Evolutionary conservation across 2,329 filamentous ascomycete genomes (phyloP), one percentile per base, ranked within the genome.

Genomic region (Zopfia rhizophila): DNA sequence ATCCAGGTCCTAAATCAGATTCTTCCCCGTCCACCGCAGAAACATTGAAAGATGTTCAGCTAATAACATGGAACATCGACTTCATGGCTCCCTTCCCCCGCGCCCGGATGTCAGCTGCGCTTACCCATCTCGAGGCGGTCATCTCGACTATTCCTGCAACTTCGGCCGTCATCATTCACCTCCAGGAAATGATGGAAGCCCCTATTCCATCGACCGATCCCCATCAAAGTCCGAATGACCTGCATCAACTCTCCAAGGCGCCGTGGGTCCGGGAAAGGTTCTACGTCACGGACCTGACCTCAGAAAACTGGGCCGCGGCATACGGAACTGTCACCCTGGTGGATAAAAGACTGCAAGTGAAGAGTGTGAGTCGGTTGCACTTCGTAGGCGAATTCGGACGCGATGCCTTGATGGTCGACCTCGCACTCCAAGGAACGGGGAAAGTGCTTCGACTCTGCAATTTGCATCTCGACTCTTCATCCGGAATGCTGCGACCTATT

Each of bases 301-400:
- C 56, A 0, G 54, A 56, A 4, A 63, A 72, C 36, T 83, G 79
- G 80, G 63, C 72, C 27, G 69, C 69, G 0, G 61, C 65, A 21
- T 83, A 83, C 52, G 81, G 81, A 8, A 82, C 80, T 1, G 71
- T 71, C 11, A 81, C 75, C 1, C 69, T 84, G 13, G 52, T 83
- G 1, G 78, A 81, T 44, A 69, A 65, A 11, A 63, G 73, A 2
- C 59, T 83, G 7, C 58, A 65, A 7, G 65, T 82, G 32, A 51
- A 58, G 1, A 52, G 63, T 0, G 74, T 76, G 19, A 81, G 80
- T 46, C 73, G 82, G 6, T 70, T 83, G 38, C 80, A 78, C 47
- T 69, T 72, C 17, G 62, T 70, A 13, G 79, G 78, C 1, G 60
- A 61, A n/a, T 82, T 80, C 75, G 72, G 76, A 36, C 72, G 81